Conservation (phyloP, 208 protist genomes). For the Acanthamoeba sp. region DNA sequence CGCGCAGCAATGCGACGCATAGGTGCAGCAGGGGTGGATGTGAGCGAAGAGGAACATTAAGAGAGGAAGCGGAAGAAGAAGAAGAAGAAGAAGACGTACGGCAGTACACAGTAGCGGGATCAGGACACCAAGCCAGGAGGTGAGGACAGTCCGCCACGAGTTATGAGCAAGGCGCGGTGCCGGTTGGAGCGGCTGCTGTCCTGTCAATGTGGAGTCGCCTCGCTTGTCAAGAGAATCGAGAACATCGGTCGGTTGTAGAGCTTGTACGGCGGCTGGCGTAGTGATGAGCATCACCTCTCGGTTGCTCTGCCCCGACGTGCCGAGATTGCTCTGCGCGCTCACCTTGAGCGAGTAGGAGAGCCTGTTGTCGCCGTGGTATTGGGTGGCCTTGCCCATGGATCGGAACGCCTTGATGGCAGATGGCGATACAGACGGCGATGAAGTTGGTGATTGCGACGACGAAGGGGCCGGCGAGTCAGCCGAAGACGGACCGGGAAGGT, state of each 20-base stretch:
- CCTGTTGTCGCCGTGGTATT: conserved; percentile 23
- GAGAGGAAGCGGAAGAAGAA: background rate
- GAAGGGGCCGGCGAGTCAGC: background rate
- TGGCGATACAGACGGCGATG: background rate
- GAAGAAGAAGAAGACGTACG: too few relatives aligned
- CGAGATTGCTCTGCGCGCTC: background rate
- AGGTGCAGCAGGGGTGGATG: background rate
- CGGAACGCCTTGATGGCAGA: background rate
- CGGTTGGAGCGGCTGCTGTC: background rate
- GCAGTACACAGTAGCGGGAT: background rate
- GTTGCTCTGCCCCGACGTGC: background rate
- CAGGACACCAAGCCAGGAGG: background rate
- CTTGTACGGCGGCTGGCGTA: background rate
- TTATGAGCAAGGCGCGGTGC: background rate
- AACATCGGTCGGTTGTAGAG: background rate
- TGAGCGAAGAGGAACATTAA: background rate
- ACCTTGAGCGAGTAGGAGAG: conserved; percentile 50
- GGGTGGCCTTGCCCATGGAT: conserved; percentile 36
- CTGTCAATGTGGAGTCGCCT: background rate
- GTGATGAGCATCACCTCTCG: background rate
- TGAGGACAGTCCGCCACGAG: background rate
- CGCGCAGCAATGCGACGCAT: too few relatives aligned
- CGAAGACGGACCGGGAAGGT: background rate
- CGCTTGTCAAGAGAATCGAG: background rate
- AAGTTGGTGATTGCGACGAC: background rate